Base-by-base conservation (phyloP, 306 rosid genomes). In the Astragalus glycyphyllos region DNA sequence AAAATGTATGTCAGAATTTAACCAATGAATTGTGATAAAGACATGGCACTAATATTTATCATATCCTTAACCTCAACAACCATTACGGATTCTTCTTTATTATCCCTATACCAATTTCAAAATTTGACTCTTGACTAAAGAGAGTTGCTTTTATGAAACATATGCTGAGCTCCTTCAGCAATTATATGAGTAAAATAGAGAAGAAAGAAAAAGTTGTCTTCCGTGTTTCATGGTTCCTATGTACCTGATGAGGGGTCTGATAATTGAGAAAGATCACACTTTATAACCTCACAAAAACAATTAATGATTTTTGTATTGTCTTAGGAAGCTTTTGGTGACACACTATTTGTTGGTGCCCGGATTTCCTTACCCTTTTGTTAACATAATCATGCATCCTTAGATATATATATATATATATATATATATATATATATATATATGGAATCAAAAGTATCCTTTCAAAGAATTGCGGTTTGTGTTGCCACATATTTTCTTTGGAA, bases 21-120 rank as follows among this genome's bases (percentile, higher is more conserved):
- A 80, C 76, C 81, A 80, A 66, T 77, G 76, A 80, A 83, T 20
- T 78, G 76, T 69, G 80, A 72, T 65, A 72, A 81, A 69, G 78
- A 72, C 55, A 78, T 72, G 57, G 65, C 75, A 65, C 77, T 75
- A 74, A 32, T 54, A 63, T 64, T 55, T 56, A 45, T 12, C 5
- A 40, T 41, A 41, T 62, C 77, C 57, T 71, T 60, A 75, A 58
- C 66, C 57, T 57, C 62, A 48, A 46, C 40, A 60, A 59, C 51
- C 54, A 66, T 41, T 58, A 35, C 51, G 67, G 76, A 32, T 62
- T 71, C 62, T 62, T 60, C 76, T 61, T 61, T 79, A 53, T 13
- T 56, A 53, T 12, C 23, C 58, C 71, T 63, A 34, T 48, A 1
- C 55, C 46, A 15, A 47, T 58, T 31, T 48, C 41, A 65, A 59